Conservation (phyloP, 176 grass and related monocot species). For the Pontederia crassipes region DNA sequence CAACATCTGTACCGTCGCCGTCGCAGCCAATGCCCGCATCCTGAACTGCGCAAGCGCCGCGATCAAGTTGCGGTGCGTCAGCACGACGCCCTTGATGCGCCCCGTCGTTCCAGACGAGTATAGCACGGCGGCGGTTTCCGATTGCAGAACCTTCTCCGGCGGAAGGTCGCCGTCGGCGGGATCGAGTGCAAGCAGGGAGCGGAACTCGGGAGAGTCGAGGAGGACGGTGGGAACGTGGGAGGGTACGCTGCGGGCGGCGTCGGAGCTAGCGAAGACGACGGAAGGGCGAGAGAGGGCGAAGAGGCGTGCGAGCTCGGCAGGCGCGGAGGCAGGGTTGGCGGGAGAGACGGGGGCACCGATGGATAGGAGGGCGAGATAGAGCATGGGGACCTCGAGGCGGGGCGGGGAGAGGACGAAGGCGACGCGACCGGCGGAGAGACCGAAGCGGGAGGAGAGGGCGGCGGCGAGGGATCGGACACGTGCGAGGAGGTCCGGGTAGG, state of each 20-base stretch:
- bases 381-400: neutral
- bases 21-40: neutral
- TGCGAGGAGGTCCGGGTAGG: neutral
- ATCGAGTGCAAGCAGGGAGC: neutral
- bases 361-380: slow-evolving; percentile 1
- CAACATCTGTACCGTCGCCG: slow-evolving; percentile 8
- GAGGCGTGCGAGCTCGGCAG: neutral
- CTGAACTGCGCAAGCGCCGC: neutral
- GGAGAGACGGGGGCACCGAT: neutral
- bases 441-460: neutral
- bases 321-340: slow-evolving; percentile 5
- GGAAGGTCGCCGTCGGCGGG: neutral
- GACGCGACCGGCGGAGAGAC: neutral
- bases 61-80: slow-evolving; percentile 38
- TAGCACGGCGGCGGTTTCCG: slow-evolving; percentile 29
- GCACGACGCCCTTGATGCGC: slow-evolving; percentile 19
- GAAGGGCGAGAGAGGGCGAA: neutral
- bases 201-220: neutral
- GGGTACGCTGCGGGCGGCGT: neutral
- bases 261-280: slow-evolving; percentile 6
- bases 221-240: neutral
- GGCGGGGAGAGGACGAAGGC: slow-evolving; percentile 1
- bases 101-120: slow-evolving; percentile 45
- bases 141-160: slow-evolving; percentile 14
- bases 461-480: neutral